A percentile compares a stretch with the other conserved stretches of the same genome.
These are phyloP conservation scores for Suillus spraguei DNA, from an alignment of 768 basidiomycete genomes.

Conservation along the genomic window DNA sequence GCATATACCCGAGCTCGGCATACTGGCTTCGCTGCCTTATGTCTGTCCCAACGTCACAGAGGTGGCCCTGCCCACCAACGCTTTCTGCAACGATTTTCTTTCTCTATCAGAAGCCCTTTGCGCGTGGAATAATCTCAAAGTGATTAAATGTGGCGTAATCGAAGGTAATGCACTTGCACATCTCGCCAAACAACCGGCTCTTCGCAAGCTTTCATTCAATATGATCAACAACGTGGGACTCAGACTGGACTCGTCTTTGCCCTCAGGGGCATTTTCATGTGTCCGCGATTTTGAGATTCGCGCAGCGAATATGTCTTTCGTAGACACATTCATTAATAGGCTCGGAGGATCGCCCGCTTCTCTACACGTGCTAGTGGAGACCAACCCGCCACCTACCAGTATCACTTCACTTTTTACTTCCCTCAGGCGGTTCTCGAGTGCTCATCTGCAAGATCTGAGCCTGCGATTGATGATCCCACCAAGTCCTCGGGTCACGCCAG, in stretches of 20 bases:
- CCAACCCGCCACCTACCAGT: not conserved
- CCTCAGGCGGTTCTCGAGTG: not conserved
- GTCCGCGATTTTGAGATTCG: conserved; percentile 7
- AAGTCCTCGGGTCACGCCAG: not conserved
- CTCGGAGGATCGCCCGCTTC: conserved; percentile 5
- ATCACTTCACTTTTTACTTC: conserved; percentile 3
- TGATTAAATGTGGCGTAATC: conserved; percentile 6
- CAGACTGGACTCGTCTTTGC: not conserved
- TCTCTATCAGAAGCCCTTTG: conserved; percentile 10
- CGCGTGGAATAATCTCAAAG: conserved; percentile 6
- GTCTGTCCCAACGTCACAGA: conserved; percentile 8
- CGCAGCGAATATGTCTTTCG: not conserved
- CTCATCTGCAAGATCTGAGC: conserved; percentile 1
- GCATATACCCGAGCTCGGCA: conserved; percentile 2
- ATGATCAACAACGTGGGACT: not conserved
- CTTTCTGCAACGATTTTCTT: not conserved
- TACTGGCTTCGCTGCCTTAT: conserved; percentile 9
- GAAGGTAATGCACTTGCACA: conserved; percentile 5
- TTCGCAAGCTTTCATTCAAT: conserved; percentile 8
- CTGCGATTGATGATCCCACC: not conserved
- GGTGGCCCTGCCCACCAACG: conserved; percentile 1
- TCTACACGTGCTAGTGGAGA: not conserved
- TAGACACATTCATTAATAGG: not conserved
- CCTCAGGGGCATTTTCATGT: conserved; percentile 2
- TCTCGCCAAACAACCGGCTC: conserved; percentile 1